Base-by-base conservation (phyloP, 2,329 filamentous ascomycete species). In the Neofusicoccum parvum region DNA sequence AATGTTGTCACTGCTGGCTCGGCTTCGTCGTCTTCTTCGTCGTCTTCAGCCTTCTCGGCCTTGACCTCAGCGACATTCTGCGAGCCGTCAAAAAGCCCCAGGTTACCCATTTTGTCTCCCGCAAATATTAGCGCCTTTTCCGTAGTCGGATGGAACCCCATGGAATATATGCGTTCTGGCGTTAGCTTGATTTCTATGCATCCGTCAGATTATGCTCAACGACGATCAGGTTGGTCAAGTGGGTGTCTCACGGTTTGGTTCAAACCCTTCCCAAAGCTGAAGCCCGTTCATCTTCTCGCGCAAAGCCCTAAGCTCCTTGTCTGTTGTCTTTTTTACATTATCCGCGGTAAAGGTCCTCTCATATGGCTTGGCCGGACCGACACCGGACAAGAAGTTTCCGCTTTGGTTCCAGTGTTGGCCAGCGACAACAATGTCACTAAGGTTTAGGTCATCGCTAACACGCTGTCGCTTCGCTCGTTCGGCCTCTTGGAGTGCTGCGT, bases 101-200 rank as follows among this genome's bases (percentile, higher is more conserved):
- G 83, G 27, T 92, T 91, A 1, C 95, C 94, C 69, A 96, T 86
- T 75, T 99, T 99, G 73, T 99, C 95, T 11, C 94, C 94, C 0
- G 94, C 94, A 74, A 99, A 96, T 1, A 98, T 85, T 2, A 99
- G 82, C 0, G 94, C 88, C 72, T 98, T 98, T 2, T 94, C 88
- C 66, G 88, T 83, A 0, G 89, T 94, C 0, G 95, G 95, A 72
- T 99, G 95, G 70, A 99, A 94, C 0, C 90, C 88, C 71, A 98
- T 87, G 0, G 91, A 86, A 73, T 98, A 99, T 14, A 96, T 86
- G 62, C 94, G 83, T 70, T 97, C 92, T 0, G 93, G 94, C 0
- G 91, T 94, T 56, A 97, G 89, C 75, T 97, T 98, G 72, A 97
- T 95, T 62, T 92, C 92, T 92, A 70, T 1, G 14, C 45, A 49